Evolutionary conservation across 2,329 filamentous ascomycete genomes (phyloP), one percentile per base, ranked within the genome.

Genomic region (Apiospora phragmitis): DNA sequence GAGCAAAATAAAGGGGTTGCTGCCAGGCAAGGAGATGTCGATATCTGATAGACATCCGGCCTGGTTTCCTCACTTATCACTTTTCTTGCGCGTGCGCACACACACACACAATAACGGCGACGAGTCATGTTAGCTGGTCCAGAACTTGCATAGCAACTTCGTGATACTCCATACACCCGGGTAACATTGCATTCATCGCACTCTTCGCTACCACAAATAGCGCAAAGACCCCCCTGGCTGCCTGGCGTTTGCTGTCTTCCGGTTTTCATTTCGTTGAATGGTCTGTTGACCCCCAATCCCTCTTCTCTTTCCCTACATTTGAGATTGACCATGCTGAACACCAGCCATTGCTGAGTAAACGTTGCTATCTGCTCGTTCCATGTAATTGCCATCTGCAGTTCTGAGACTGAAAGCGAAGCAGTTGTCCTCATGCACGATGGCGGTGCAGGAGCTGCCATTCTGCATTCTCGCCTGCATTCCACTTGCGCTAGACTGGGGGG

Each of bases 391-490:
- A 62, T 62, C 55, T 38, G 32, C 55, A 62, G 29, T 62, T 38
- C 55, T 38, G 55, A 62, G 55, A 62, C 55, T 32, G 55, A n/a
- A 62, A 62, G 21, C 55, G 55, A 62, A 38, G 55, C 55, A 62
- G 8, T 38, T 14, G 21, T 62, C 55, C 55, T 62, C 55, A 62
- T 62, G 55, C 55, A 62, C 21, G 32, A 62, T 62, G 55, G 55
- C 55, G 29, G 55, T 62, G 55, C 55, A 62, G 32, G 18, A 62
- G 32, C 55, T 62, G 32, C 24, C 55, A 62, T 18, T 38, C 55
- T 62, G 55, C 51, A 55, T 12, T 29, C 49, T 55, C n/a, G 49
- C 16, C 12, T 16, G 14, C 51, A 16, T 32, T 32, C 51, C 51
- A 55, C 51, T n/a, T 38, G 32, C 55, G 55, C 55, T 62, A 62